Percentiles rank a stretch among this genome's conserved stretches.
phyloP scores from a whole-genome alignment of 2,329 filamentous ascomycete species.

The Aspergillus niger region DNA sequence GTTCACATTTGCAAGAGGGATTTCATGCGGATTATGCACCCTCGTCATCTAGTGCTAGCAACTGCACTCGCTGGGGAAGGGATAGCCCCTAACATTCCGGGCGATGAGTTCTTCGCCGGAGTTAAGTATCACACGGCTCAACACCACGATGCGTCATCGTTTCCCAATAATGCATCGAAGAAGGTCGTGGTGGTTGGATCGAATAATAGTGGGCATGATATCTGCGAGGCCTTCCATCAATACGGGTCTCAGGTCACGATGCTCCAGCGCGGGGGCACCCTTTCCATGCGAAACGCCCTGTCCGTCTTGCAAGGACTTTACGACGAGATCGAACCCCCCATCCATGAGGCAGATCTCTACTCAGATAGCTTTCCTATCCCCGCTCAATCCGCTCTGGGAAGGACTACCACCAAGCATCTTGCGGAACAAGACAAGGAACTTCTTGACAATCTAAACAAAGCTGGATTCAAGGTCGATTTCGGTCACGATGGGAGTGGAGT shows the following conservation, averaged over 20 bases:
- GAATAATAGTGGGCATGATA: constrained; percentile 7
- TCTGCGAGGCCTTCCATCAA: constrained; percentile 1
- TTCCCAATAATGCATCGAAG: not conserved
- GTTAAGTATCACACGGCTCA: constrained; percentile 1
- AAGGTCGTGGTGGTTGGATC: constrained; percentile 6
- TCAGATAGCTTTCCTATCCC: too few relatives aligned
- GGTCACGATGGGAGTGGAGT: too few relatives aligned
- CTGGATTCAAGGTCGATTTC: too few relatives aligned
- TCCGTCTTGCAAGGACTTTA: too few relatives aligned
- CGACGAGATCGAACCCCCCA: too few relatives aligned
- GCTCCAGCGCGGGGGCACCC: constrained; percentile 2
- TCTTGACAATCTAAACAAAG: too few relatives aligned
- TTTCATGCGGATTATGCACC: not conserved
- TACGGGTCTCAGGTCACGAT: constrained; percentile 4
- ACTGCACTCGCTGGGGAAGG: not conserved
- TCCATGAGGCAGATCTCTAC: too few relatives aligned
- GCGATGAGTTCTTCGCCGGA: not conserved
- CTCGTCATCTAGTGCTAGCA: not conserved
- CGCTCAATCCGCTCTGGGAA: too few relatives aligned
- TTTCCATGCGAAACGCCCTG: not conserved
- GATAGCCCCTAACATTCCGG: not conserved
- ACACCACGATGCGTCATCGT: not conserved
- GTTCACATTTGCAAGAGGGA: too few relatives aligned
- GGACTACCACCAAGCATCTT: too few relatives aligned
- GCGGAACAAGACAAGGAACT: too few relatives aligned